These are phyloP conservation scores for Pythium monospermum DNA, from an alignment of 352 stramenopile genomes.

Conservation along the genomic window DNA sequence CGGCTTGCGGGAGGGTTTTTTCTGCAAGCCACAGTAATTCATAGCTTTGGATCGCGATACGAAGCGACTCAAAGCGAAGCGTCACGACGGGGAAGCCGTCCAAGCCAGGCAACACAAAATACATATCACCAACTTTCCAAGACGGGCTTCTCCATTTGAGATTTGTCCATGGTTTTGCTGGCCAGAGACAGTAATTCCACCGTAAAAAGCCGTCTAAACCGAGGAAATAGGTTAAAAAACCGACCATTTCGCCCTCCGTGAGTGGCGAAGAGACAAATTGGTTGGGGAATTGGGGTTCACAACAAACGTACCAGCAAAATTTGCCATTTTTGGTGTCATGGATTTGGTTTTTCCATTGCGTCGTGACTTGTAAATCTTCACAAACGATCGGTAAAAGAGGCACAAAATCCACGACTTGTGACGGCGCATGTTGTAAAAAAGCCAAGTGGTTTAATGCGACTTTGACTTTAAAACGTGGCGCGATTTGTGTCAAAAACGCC, in stretches of 20 bases:
- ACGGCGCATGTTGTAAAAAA: constrained; percentile 57
- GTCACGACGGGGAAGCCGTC: constrained; percentile 67
- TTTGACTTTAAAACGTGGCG: constrained; percentile 66
- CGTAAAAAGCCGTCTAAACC: constrained; percentile 74
- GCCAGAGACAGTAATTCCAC: constrained; percentile 84
- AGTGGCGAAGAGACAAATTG: constrained; percentile 77
- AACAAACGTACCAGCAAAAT: constrained; percentile 83
- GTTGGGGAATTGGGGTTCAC: constrained; percentile 58
- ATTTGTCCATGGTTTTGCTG: constrained; percentile 44
- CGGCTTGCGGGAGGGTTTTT: constrained; percentile 24
- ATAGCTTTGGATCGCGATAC: constrained; percentile 61
- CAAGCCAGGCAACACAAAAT: constrained; percentile 66
- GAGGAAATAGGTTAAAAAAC: constrained; percentile 73
- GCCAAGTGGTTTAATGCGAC: constrained; percentile 70
- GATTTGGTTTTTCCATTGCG: constrained; percentile 43
- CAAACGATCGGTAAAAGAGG: constrained; percentile 64
- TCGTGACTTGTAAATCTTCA: constrained; percentile 55
- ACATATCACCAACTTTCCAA: constrained; percentile 82
- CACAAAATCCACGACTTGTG: constrained; percentile 68
- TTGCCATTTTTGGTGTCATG: constrained; percentile 43
- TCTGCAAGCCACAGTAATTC: constrained; percentile 53
- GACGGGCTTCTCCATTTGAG: constrained; percentile 54
- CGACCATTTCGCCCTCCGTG: constrained; percentile 65
- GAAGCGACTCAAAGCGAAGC: constrained; percentile 61
- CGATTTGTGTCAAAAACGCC: constrained; percentile 52